phyloP scores from a whole-genome alignment of 306 rosid species.

The Vachellia collinsii region DNA sequence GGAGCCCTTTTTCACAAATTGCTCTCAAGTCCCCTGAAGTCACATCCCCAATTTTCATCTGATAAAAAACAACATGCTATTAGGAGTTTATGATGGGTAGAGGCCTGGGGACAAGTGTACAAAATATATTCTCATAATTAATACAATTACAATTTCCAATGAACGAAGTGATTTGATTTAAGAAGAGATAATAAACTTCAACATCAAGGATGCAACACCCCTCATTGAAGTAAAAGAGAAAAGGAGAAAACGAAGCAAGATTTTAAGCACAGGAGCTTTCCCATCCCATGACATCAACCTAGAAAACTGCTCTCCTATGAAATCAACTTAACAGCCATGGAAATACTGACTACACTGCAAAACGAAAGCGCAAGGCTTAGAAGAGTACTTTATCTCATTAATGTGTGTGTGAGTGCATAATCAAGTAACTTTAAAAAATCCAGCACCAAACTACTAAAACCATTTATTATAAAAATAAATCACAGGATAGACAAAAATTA shows the following conservation, averaged over 20 bases:
- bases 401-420: background rate
- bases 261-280: slow-evolving; percentile 26
- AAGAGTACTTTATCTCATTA: slow-evolving; percentile 11
- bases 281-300: slow-evolving; percentile 22
- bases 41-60: slow-evolving; percentile 80
- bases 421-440: background rate
- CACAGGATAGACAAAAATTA: slow-evolving; percentile 7
- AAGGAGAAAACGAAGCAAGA: slow-evolving; percentile 20
- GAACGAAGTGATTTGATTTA: slow-evolving; percentile 24
- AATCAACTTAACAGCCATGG: slow-evolving; percentile 10
- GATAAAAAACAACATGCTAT: slow-evolving; percentile 35
- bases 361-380: slow-evolving; percentile 13
- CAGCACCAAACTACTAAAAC: slow-evolving; percentile 24
- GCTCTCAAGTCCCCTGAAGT: slow-evolving; percentile 71
- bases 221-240: slow-evolving; percentile 15
- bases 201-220: background rate
- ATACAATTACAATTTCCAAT: slow-evolving; percentile 11
- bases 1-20: slow-evolving; percentile 89
- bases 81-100: slow-evolving; percentile 24
- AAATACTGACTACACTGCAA: background rate
- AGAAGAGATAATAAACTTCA: slow-evolving; percentile 4
- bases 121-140: slow-evolving; percentile 5
- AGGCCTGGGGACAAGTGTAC: slow-evolving; percentile 18
- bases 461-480: background rate
- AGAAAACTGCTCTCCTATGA: slow-evolving; percentile 13